Evolutionary conservation across 139 green algal species (phyloP).

Genomic region (Picochlorum sp.): DNA sequence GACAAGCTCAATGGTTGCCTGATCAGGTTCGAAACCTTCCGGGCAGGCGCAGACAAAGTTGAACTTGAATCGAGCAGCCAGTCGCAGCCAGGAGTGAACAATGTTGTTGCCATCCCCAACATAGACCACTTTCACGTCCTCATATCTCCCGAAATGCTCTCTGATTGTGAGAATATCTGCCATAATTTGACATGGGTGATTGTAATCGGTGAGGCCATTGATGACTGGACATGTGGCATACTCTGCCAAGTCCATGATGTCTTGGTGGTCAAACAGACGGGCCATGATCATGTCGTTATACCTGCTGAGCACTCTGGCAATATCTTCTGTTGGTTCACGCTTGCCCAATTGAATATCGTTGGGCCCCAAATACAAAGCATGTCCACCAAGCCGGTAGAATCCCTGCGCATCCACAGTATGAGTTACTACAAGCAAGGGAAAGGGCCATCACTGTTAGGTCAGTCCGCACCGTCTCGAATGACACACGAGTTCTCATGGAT

Average conservation of each 20-base stretch:
- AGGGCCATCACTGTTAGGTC: background rate
- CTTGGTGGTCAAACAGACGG: slow-evolving; percentile 88
- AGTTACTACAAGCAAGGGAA: background rate
- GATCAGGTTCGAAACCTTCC: slow-evolving; percentile 84
- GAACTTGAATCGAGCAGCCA: slow-evolving; percentile 78
- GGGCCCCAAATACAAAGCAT: slow-evolving; percentile 90
- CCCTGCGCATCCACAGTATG: slow-evolving; percentile 47
- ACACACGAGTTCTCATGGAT: slow-evolving; percentile 89
- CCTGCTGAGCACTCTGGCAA: slow-evolving; percentile 78
- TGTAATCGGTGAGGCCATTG: slow-evolving; percentile 99
- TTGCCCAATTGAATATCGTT: slow-evolving; percentile 94
- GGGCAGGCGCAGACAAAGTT: slow-evolving; percentile 93
- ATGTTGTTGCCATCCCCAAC: slow-evolving; percentile 99
- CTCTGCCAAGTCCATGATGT: slow-evolving; percentile 86
- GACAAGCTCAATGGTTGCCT: slow-evolving; percentile 60
- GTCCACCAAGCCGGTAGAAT: slow-evolving; percentile 86
- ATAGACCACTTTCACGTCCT: slow-evolving; percentile 85
- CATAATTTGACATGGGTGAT: slow-evolving; percentile 99
- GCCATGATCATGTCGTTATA: slow-evolving; percentile 99
- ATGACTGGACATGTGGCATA: slow-evolving; percentile 79
- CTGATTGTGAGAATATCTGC: slow-evolving; percentile 91
- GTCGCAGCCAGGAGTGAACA: slow-evolving; percentile 87
- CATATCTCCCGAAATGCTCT: slow-evolving; percentile 60
- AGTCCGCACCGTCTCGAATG: slow-evolving; percentile 87
- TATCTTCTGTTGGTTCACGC: slow-evolving; percentile 91